phyloP scores from a whole-genome alignment of 192 early-diverging fungal species.

The Gamsiella multidivaricata region DNA sequence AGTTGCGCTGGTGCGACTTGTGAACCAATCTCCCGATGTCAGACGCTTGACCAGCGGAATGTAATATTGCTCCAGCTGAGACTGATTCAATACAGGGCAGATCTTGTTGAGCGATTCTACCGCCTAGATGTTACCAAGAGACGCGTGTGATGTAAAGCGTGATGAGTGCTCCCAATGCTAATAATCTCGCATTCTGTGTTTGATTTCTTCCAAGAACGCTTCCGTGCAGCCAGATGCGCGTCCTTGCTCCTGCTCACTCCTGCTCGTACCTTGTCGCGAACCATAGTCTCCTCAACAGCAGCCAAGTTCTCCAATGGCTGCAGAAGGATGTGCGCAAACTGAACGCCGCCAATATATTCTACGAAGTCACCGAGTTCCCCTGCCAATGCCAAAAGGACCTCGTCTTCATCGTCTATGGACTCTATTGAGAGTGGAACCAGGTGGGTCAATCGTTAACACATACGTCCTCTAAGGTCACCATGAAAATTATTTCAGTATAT shows the following conservation, averaged over 20 bases:
- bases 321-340: slow-evolving; percentile 86
- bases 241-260: neutral
- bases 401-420: slow-evolving; percentile 99
- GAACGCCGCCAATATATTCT: slow-evolving; percentile 91
- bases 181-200: too few species aligned
- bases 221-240: too few species aligned
- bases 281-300: slow-evolving; percentile 97
- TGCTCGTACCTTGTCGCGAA: slow-evolving; percentile 88
- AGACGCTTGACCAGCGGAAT: slow-evolving; percentile 94
- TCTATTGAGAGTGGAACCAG: slow-evolving; percentile 64
- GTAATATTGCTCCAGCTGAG: slow-evolving; percentile 89
- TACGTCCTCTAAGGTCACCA: too few species aligned
- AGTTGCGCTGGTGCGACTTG: slow-evolving; percentile 92
- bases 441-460: neutral
- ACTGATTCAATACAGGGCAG: slow-evolving; percentile 73
- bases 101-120: slow-evolving; percentile 93
- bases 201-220: neutral
- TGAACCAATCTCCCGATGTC: slow-evolving; percentile 97
- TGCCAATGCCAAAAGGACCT: slow-evolving; percentile 92
- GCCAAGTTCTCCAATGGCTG: slow-evolving; percentile 94
- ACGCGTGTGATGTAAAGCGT: slow-evolving; percentile 12
- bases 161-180: slow-evolving; percentile 11
- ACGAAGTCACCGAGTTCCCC: slow-evolving; percentile 94
- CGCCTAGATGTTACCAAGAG: slow-evolving; percentile 69
- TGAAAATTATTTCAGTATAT: too few species aligned